Conservation (phyloP, 78 protist genomes). For the Monocercomonoides exilis region DNA sequence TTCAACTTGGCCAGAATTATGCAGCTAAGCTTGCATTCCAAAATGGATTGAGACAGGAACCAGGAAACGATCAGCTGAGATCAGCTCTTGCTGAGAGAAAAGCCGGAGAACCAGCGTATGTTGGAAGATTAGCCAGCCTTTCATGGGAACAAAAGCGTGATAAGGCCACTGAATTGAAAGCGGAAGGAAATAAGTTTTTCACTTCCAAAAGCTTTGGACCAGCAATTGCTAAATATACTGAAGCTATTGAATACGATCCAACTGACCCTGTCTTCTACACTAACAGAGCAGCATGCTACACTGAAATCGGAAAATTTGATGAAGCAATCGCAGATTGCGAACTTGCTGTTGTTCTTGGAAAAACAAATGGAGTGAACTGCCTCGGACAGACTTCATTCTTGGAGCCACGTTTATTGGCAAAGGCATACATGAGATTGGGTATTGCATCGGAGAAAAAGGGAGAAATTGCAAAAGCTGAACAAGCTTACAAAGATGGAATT, state of each 20-base stretch:
- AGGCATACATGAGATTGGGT: not conserved
- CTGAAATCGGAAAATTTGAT: not conserved
- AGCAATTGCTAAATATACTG: not conserved
- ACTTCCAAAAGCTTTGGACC: not conserved
- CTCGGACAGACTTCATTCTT: not conserved
- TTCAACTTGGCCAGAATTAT: not conserved
- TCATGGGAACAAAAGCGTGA: not conserved
- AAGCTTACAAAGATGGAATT: not conserved
- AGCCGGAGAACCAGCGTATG: not conserved
- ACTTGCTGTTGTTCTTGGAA: not conserved
- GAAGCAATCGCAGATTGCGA: not conserved
- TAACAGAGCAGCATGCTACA: not conserved
- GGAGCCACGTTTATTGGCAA: not conserved
- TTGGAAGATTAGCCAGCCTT: not conserved
- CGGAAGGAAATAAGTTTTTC: not conserved
- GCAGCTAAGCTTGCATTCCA: not conserved
- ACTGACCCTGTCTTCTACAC: not conserved
- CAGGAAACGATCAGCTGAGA: not conserved
- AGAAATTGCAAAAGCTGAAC: not conserved
- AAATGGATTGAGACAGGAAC: not conserved
- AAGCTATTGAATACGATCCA: not conserved
- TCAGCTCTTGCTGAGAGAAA: conserved; percentile 13
- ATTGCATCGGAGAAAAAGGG: not conserved
- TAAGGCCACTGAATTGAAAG: not conserved
- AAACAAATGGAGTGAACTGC: not conserved